These are phyloP conservation scores for Primulina tabacum DNA, from an alignment of 257 asterid genomes.

Conservation along the genomic window DNA sequence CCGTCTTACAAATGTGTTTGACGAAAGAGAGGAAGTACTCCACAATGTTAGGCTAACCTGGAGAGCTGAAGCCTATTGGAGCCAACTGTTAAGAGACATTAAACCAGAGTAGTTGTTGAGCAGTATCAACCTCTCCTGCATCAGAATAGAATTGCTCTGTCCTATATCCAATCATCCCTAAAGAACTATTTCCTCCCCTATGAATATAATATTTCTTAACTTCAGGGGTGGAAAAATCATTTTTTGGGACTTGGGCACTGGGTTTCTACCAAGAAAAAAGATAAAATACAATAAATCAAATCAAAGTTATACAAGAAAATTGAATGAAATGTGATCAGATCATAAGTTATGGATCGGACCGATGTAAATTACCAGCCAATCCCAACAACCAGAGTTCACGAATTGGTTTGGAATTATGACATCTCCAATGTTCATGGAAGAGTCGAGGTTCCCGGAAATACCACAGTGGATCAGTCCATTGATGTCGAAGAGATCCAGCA, in stretches of 20 bases:
- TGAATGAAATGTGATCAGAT: background rate
- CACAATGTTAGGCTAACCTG: constrained; percentile 24
- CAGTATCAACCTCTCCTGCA: constrained; percentile 35
- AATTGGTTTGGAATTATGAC: constrained; percentile 47
- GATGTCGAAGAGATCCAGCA: constrained; percentile 50
- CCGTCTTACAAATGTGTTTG: no score
- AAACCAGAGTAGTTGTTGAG: constrained; percentile 41
- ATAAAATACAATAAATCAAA: background rate
- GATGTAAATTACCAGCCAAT: constrained; percentile 52
- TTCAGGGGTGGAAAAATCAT: constrained; percentile 40
- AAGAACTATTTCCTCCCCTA: constrained; percentile 36
- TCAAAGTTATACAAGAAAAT: background rate
- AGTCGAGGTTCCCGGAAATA: constrained; percentile 57
- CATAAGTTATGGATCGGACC: background rate
- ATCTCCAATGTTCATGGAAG: constrained; percentile 57
- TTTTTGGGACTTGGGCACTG: constrained; percentile 29
- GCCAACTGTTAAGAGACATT: constrained; percentile 38
- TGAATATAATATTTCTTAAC: constrained; percentile 47
- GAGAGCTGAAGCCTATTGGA: constrained; percentile 41
- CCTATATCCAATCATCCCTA: constrained; percentile 44
- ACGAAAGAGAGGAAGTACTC: background rate
- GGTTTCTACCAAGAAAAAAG: constrained; percentile 41
- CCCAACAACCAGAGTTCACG: constrained; percentile 62
- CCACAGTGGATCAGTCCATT: constrained; percentile 59
- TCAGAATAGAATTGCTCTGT: constrained; percentile 50